Percentiles rank a stretch among this genome's conserved stretches.
phyloP scores from a whole-genome alignment of 2,329 filamentous ascomycete genomes.

The Venturiaceae sp. region DNA sequence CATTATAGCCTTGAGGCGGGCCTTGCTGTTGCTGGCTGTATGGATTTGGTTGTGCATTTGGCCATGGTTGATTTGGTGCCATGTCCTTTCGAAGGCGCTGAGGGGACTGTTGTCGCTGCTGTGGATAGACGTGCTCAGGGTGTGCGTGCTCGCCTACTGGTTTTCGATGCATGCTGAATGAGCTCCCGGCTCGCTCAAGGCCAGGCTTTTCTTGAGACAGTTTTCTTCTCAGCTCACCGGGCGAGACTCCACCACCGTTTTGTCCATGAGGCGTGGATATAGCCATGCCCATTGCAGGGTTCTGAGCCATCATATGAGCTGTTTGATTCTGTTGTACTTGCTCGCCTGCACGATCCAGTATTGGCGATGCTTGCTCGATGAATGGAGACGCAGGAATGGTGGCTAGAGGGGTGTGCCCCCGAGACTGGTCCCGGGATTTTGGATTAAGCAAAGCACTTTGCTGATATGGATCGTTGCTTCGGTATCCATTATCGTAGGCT shows the following conservation, averaged over 20 bases:
- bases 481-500: neutral
- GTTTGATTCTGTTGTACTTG: neutral
- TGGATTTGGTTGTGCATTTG: neutral
- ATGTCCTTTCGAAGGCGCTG: neutral
- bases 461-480: neutral
- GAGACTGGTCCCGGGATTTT: neutral
- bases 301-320: neutral
- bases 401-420: neutral
- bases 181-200: neutral
- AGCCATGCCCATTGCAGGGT: neutral
- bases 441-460: neutral
- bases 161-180: neutral
- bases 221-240: neutral
- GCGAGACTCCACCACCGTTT: neutral
- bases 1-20: neutral
- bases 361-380: constrained; percentile 7
- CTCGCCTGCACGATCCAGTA: neutral
- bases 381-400: constrained; percentile 11
- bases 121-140: neutral
- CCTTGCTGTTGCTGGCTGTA: neutral
- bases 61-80: neutral
- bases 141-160: neutral
- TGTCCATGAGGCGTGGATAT: neutral
- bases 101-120: neutral
- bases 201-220: neutral